Conservation (phyloP, 2,329 filamentous ascomycete species). For the Tetracladium maxilliforme region DNA sequence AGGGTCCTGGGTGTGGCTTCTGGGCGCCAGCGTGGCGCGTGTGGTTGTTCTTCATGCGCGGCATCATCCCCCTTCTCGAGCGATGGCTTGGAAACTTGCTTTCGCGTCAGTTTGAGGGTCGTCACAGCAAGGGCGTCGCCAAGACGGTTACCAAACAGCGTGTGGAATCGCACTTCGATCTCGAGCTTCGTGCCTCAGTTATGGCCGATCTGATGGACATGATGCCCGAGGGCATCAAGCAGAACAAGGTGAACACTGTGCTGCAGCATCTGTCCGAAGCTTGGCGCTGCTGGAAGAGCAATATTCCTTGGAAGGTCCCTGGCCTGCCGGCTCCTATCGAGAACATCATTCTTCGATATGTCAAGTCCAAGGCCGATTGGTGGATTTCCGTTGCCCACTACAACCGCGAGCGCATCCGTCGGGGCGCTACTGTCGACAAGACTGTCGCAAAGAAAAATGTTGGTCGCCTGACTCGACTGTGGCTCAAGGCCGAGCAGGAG, state of each 20-base stretch:
- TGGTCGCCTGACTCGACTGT: conserved; percentile 82
- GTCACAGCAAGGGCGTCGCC: conserved; percentile 95
- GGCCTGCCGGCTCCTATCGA: conserved; percentile 93
- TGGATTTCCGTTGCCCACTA: conserved; percentile 99
- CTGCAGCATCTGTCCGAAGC: conserved; percentile 94
- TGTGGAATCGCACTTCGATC: conserved; percentile 95
- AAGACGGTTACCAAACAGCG: conserved; percentile 99
- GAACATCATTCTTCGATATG: conserved; percentile 95
- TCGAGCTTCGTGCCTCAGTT: conserved; percentile 91
- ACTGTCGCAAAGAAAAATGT: conserved; percentile 99
- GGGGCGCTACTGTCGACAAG: conserved; percentile 96
- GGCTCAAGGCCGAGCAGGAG: conserved; percentile 97
- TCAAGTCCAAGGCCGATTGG: conserved; percentile 99
- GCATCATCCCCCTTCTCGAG: conserved; percentile 91
- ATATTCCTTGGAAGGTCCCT: conserved; percentile 98
- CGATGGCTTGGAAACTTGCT: conserved; percentile 94
- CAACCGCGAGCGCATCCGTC: conserved; percentile 90
- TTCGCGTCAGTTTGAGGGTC: conserved; percentile 93
- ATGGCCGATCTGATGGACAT: conserved; percentile 99
- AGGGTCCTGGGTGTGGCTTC: conserved; percentile 95
- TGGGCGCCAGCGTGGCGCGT: conserved; percentile 98
- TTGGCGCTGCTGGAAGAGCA: conserved; percentile 99
- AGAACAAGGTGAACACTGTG: conserved; percentile 98
- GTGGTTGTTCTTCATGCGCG: conserved; percentile 98
- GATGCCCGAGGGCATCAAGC: conserved; percentile 99